Evolutionary conservation across 352 stramenopile genomes (phyloP).

Genomic region (Phytophthora pisi): DNA sequence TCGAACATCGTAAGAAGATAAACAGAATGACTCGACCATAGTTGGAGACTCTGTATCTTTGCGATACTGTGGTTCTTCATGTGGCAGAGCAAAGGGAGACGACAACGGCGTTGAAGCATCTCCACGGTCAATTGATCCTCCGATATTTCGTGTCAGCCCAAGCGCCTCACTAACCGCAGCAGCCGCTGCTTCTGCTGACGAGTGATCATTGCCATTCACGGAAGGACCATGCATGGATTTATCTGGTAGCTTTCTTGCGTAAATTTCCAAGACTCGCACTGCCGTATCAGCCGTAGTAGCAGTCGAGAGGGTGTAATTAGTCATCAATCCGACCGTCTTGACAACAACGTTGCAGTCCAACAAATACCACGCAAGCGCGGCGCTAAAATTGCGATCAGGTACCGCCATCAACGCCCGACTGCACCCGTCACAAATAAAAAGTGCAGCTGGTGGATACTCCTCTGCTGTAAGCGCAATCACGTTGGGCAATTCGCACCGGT

Average conservation of each 20-base stretch:
- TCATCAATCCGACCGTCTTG: conserved; percentile 54
- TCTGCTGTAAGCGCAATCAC: conserved; percentile 66
- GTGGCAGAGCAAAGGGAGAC: not conserved
- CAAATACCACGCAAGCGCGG: conserved; percentile 77
- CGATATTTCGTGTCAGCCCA: conserved; percentile 41
- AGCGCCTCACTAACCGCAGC: conserved; percentile 74
- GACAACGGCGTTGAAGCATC: not conserved
- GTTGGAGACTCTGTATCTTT: not conserved
- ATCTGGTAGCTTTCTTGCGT: conserved; percentile 1
- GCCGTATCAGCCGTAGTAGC: conserved; percentile 40
- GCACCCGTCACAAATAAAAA: conserved; percentile 56
- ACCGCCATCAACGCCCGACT: conserved; percentile 52
- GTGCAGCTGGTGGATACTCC: conserved; percentile 55
- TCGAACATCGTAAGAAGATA: conserved; percentile 56
- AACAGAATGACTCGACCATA: conserved; percentile 30
- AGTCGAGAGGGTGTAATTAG: conserved; percentile 40
- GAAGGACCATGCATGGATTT: conserved; percentile 3
- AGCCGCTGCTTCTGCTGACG: conserved; percentile 33
- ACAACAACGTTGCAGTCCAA: conserved; percentile 65
- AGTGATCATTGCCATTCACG: conserved; percentile 16
- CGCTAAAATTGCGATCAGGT: conserved; percentile 69
- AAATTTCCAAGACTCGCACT: conserved; percentile 35
- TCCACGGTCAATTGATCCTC: conserved; percentile 2
- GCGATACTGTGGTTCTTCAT: not conserved
- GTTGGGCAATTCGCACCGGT: conserved; percentile 74